A percentile compares a stretch with the other conserved stretches of the same genome.
These are phyloP conservation scores for Dalbergia cochinchinensis DNA, from an alignment of 306 rosid genomes.

Conservation along the genomic window DNA sequence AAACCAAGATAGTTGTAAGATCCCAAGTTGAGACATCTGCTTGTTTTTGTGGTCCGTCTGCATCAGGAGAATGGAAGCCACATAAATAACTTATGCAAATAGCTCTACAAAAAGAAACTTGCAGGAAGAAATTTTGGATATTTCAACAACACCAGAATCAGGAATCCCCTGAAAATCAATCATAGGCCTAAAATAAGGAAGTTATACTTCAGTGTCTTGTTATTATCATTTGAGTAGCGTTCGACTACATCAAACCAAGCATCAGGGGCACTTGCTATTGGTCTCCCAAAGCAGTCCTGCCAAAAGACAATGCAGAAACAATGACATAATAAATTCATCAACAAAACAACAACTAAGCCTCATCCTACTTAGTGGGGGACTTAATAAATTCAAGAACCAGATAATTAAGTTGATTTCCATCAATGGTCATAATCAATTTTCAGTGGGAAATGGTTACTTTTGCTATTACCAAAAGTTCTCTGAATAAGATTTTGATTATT, in stretches of 20 bases:
- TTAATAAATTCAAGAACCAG: neutral
- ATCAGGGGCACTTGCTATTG: slow-evolving; percentile 93
- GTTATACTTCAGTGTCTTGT: slow-evolving; percentile 81
- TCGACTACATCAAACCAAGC: slow-evolving; percentile 99
- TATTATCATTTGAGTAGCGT: slow-evolving; percentile 87
- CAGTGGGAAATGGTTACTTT: too few species aligned
- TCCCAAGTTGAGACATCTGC: slow-evolving; percentile 83
- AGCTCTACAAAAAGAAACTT: slow-evolving; percentile 1
- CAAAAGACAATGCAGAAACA: slow-evolving; percentile 11
- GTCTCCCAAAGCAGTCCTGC: slow-evolving; percentile 97
- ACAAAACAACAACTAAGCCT: too few species aligned
- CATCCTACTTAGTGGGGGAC: neutral
- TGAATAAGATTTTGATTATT: neutral
- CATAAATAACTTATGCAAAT: neutral
- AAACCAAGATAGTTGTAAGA: slow-evolving; percentile 89
- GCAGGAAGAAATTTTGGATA: neutral
- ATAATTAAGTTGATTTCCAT: neutral
- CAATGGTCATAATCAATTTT: too few species aligned
- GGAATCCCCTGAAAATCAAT: neutral
- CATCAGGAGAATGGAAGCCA: slow-evolving; percentile 9
- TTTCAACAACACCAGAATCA: neutral
- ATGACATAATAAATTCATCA: neutral
- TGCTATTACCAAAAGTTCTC: neutral
- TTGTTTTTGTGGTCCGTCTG: slow-evolving; percentile 69
- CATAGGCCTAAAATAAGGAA: neutral